These are phyloP conservation scores for Eutrema yunnanense DNA, from an alignment of 345 rosid genomes.

Conservation along the genomic window DNA sequence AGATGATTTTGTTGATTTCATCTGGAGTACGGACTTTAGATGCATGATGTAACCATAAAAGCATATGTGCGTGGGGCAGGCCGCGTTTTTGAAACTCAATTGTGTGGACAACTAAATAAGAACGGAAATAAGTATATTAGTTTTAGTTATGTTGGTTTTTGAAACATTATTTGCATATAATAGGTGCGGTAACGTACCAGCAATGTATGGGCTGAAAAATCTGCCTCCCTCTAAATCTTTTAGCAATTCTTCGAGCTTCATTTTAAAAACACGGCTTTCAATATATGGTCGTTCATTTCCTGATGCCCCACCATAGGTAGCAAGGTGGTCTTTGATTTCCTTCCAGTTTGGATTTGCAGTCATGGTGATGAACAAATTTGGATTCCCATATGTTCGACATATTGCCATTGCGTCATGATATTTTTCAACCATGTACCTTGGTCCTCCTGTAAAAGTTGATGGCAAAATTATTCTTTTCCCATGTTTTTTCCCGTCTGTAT, in stretches of 20 bases:
- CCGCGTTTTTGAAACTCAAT: background rate
- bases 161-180: background rate
- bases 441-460: background rate
- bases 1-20: background rate
- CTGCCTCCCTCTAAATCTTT: background rate
- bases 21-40: background rate
- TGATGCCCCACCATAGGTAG: background rate
- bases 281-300: background rate
- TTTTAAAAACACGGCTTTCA: background rate
- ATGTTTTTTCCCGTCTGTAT: background rate
- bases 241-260: background rate
- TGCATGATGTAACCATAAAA: background rate
- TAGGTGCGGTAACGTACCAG: background rate
- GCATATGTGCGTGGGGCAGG: background rate
- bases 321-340: background rate
- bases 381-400: background rate
- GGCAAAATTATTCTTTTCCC: background rate
- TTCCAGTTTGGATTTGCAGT: background rate
- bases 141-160: background rate
- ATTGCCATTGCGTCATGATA: background rate
- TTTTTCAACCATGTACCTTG: background rate
- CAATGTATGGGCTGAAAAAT: background rate
- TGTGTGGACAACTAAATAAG: background rate
- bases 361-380: background rate
- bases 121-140: too few relatives aligned